Percentiles rank a stretch among this genome's conserved stretches.
phyloP scores from a whole-genome alignment of 768 basidiomycete species.

The Filobasidium floriforme region DNA sequence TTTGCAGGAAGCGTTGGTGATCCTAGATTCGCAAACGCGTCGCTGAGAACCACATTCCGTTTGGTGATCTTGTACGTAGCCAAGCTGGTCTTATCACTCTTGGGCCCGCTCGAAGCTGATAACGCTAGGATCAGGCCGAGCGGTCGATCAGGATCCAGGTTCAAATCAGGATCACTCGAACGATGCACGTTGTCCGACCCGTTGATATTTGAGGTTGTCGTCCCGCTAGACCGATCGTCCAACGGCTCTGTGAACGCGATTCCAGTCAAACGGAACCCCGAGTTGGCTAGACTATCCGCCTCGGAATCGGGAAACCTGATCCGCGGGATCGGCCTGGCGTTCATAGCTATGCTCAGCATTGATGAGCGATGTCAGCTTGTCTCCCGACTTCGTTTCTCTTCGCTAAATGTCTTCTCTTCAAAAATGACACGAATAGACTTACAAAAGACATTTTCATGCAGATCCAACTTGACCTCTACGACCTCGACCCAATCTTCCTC shows the following conservation, averaged over 20 bases:
- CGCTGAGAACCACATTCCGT: conserved; percentile 10
- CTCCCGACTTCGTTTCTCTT: not conserved
- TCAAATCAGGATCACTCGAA: no score
- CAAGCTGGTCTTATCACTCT: no score
- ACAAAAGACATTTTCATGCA: conserved; percentile 6
- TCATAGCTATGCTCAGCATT: not conserved
- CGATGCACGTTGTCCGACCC: no score
- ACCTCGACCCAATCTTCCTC: conserved; percentile 18
- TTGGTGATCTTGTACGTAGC: conserved; percentile 1
- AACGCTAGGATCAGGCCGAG: no score
- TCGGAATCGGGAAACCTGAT: conserved; percentile 11
- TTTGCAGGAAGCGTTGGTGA: not conserved
- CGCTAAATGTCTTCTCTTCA: not conserved
- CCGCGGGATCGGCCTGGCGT: conserved; percentile 11
- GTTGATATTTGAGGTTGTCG: no score
- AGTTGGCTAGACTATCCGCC: not conserved
- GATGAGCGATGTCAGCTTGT: no score
- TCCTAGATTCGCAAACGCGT: conserved; percentile 11
- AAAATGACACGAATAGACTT: not conserved
- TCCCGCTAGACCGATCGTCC: no score
- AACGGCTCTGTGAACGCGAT: conserved; percentile 6
- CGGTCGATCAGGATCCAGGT: no score
- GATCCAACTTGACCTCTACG: conserved; percentile 9
- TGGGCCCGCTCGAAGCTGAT: no score
- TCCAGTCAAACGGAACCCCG: not conserved